A percentile compares a stretch with the other conserved stretches of the same genome.
Evolutionary conservation across 306 rosid species (phyloP).

Genomic region (Echinosophora koreensis): DNA sequence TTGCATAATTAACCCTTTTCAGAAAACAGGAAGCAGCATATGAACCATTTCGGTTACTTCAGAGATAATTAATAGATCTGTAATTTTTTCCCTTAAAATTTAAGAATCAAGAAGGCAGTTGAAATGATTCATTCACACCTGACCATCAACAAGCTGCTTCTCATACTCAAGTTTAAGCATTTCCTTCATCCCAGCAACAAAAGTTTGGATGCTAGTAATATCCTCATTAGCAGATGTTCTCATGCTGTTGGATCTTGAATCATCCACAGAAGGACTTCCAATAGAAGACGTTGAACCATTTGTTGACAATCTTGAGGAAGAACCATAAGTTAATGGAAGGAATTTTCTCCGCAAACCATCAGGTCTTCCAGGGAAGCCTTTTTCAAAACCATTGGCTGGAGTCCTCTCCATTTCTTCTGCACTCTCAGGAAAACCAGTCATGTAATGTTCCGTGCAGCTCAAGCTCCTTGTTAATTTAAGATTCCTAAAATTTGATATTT

Average conservation of each 20-base stretch:
- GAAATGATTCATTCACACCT: conserved; percentile 55
- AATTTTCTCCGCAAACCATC: conserved; percentile 63
- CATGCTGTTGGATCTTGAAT: conserved; percentile 50
- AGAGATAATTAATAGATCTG: background rate
- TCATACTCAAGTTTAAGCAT: conserved; percentile 76
- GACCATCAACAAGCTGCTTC: conserved; percentile 62
- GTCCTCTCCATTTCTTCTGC: conserved; percentile 54
- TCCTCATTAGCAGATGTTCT: conserved; percentile 64
- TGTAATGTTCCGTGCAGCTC: conserved; percentile 74
- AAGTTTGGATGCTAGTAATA: conserved; percentile 76
- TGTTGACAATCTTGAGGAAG: conserved; percentile 49
- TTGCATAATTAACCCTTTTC: background rate
- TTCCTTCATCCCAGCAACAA: conserved; percentile 81
- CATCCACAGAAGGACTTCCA: conserved; percentile 70
- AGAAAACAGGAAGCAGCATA: conserved; percentile 21
- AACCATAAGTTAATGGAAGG: conserved; percentile 55
- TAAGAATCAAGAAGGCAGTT: background rate
- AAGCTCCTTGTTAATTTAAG: conserved; percentile 69
- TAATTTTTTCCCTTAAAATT: conserved; percentile 6
- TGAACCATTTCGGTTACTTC: background rate
- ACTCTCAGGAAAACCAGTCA: conserved; percentile 58
- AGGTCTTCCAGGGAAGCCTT: conserved; percentile 83
- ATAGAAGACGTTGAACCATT: conserved; percentile 75
- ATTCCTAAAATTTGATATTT: conserved; percentile 54
- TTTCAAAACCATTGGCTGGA: conserved; percentile 65